Base-by-base conservation (phyloP, 2,329 filamentous ascomycete species). In the Fusarium sp. region DNA sequence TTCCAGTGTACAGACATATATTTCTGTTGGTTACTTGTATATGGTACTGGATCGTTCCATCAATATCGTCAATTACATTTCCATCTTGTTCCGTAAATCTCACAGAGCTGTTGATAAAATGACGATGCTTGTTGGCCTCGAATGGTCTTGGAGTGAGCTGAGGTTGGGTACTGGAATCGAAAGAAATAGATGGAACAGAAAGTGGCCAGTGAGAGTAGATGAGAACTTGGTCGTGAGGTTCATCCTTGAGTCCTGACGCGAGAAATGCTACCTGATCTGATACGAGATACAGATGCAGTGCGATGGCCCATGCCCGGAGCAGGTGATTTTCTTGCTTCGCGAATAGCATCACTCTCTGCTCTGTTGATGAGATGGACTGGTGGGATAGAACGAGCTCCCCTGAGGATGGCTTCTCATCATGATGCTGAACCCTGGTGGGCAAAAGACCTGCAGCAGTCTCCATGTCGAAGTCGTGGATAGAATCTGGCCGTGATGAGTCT, bases 401-500 rank as follows among this genome's bases (percentile, higher is more conserved):
- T 2, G 5, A 25, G 22, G 48, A 25, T 51, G 30, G 22, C 22
- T 51, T 51, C 48, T 37, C 48, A 16, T 27, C 16, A 51, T 51
- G 30, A 37, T 27, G 7, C 4, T 22, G 34, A 20, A 0, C 18
- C n/a, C 34, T 40, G n/a, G 25, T 29, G 22, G 49, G 49, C 34
- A 53, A 29, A 42, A 40, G 12, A 13, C 49, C 49, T 40, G 49
- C 13, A 40, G 49, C 49, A 27, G 13, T 41, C 49, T 53, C 49
- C 49, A 53, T 53, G 18, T 53, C 49, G 49, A 53, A 53, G 34
- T 53, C 49, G n/a, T 42, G 34, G 25, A 53, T 53, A 24, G 34
- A 53, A 16, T 40, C 49, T 42, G 49, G 34, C 34, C 8, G 49
- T 41, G 49, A 53, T 22, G 49, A 53, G 22, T 37, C 48, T 20